Base-by-base conservation (phyloP, 257 asterid species). In the Paulownia fortunei region DNA sequence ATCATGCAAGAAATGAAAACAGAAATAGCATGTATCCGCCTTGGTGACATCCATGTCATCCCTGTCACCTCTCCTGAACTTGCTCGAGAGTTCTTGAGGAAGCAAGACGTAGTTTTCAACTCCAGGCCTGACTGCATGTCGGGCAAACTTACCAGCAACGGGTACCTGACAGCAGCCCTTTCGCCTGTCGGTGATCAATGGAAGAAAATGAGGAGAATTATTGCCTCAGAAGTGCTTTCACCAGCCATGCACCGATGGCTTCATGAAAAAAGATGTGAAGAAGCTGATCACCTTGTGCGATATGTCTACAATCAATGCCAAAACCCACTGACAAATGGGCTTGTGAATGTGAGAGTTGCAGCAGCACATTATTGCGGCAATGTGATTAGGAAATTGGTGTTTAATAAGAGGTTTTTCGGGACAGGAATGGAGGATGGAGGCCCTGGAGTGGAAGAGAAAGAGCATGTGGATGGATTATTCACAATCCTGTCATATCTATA, bases 61-160 rank as follows among this genome's bases (percentile, higher is more conserved):
- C 49, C 77, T 4, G 79, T 82, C 60, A 64, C 73, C 0, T 79
- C 84, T 21, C 84, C 80, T 15, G 82, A 83, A 2, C 79, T 83
- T 26, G 81, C 84, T n/a, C n/a, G 79, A 4, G 74, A 83, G 76
- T 75, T 83, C 69, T 63, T 79, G 56, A 69, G 42, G 63, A 69
- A 34, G 3, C 82, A 69, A 0, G 86, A 83, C 47, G 34, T 27
- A 0, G 6, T 21, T 23, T 83, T 83, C 42, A 36, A 76, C 3
- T 75, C 80, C 1, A 42, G 74, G 27, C 84, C 82, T 0, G 1
- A 39, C 39, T 74, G 63, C 51, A 69, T 74, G 81, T 44, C 76
- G 1, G 76, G 47, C 4, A 7, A 0, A 4, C 8, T 19, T 76
- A n/a, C n/a, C n/a, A n/a, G n/a, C n/a, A n/a, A n/a, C n/a, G n/a